These are phyloP conservation scores for Ophiostoma perfectum DNA, from an alignment of 2,329 filamentous ascomycete species.

Conservation along the genomic window DNA sequence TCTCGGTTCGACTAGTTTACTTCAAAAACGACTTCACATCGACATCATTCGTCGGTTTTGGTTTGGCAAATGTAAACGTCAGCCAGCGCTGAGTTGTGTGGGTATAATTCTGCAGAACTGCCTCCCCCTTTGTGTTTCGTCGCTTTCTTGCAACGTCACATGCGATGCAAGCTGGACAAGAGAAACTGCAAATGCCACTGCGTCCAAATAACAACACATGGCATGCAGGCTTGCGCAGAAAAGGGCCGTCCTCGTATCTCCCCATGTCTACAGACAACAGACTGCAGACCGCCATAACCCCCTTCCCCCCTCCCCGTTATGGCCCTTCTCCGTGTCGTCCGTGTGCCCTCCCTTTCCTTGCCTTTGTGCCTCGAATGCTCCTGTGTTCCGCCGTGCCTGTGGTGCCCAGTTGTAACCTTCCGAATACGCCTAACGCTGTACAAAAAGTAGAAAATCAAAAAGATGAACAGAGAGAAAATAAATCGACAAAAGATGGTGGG, in stretches of 20 bases:
- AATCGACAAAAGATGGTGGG: neutral
- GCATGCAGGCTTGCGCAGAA: neutral
- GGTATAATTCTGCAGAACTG: neutral
- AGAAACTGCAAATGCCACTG: no score
- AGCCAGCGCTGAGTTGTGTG: neutral
- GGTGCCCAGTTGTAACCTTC: neutral
- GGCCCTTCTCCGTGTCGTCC: neutral
- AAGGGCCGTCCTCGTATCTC: neutral
- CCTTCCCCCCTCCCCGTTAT: neutral
- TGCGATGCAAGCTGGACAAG: neutral
- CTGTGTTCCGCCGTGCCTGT: neutral
- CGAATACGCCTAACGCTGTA: neutral
- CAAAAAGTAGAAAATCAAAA: neutral
- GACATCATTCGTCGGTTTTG: no score
- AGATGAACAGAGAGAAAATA: neutral
- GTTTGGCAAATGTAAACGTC: no score
- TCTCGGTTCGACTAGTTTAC: no score
- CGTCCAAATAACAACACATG: neutral
- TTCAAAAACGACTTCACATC: neutral
- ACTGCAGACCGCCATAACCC: neutral
- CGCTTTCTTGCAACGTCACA: neutral
- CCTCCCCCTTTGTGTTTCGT: neutral
- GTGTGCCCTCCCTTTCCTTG: no score
- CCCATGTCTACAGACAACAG: neutral
- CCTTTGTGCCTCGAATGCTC: neutral